Percentiles rank a stretch among this genome's conserved stretches.
Evolutionary conservation across 805 yeast genomes (phyloP).

Genomic region (Teunomyces atbi): DNA sequence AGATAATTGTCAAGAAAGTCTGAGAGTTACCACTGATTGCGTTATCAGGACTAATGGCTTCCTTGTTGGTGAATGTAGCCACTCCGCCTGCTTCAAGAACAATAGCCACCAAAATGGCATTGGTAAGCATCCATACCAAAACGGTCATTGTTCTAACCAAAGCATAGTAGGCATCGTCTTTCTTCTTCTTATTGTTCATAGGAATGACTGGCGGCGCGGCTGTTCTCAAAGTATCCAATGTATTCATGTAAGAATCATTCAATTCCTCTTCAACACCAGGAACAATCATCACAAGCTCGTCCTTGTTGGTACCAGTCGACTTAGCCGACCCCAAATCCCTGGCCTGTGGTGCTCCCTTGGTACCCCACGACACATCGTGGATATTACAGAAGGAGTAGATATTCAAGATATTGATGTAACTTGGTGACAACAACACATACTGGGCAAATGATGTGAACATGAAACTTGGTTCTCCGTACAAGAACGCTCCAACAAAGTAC

Average conservation of each 20-base stretch:
- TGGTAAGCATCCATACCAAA: slow-evolving; percentile 83
- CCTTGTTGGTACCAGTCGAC: slow-evolving; percentile 39
- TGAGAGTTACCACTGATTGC: slow-evolving; percentile 48
- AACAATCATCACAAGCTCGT: slow-evolving; percentile 40
- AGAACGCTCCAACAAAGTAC: slow-evolving; percentile 72
- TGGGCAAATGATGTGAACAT: slow-evolving; percentile 86
- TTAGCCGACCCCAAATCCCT: slow-evolving; percentile 84
- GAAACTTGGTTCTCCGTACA: slow-evolving; percentile 90
- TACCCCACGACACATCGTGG: slow-evolving; percentile 97
- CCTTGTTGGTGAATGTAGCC: slow-evolving; percentile 36
- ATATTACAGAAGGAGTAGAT: slow-evolving; percentile 95
- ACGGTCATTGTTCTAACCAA: slow-evolving; percentile 87
- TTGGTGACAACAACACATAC: slow-evolving; percentile 79
- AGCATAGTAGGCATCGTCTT: slow-evolving; percentile 81
- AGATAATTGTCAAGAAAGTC: slow-evolving; percentile 74
- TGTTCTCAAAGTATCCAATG: slow-evolving; percentile 55
- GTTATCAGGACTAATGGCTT: slow-evolving; percentile 25
- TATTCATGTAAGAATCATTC: slow-evolving; percentile 67
- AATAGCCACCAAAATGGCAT: slow-evolving; percentile 75
- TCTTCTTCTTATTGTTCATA: slow-evolving; percentile 23
- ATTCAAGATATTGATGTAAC: slow-evolving; percentile 86
- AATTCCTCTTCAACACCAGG: slow-evolving; percentile 78
- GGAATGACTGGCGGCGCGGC: slow-evolving; percentile 35
- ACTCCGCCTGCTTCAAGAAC: slow-evolving; percentile 86
- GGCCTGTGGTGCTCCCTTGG: slow-evolving; percentile 72